Conservation (phyloP, 2,329 filamentous ascomycete genomes). For the Verticillium nonalfalfae region DNA sequence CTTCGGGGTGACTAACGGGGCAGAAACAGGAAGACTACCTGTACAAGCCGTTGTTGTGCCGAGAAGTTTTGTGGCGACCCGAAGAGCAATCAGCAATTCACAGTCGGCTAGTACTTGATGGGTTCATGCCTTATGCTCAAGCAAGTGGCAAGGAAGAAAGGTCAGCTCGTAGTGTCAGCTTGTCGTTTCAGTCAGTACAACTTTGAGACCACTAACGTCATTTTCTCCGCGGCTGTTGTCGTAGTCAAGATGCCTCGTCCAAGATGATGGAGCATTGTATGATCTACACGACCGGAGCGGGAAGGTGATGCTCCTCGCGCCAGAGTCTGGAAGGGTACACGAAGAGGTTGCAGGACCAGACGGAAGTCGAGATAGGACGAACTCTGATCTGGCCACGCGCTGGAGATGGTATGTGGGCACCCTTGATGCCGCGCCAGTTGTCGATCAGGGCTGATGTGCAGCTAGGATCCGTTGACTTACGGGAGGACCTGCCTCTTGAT, state of each 20-base stretch:
- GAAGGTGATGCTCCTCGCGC: background rate
- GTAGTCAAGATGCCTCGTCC: background rate
- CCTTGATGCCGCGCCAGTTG: slow-evolving; percentile 2
- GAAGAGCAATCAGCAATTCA: no score
- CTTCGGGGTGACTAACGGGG: no score
- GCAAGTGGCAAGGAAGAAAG: no score
- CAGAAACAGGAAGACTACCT: no score
- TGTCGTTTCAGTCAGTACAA: no score
- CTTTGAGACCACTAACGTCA: no score
- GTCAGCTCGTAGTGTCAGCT: no score
- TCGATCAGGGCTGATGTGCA: slow-evolving; percentile 10
- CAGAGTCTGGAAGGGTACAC: background rate
- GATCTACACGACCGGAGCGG: background rate
- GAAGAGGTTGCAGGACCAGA: background rate
- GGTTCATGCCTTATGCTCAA: no score
- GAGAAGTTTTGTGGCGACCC: no score
- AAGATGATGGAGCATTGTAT: background rate
- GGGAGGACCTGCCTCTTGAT: background rate
- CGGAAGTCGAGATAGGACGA: slow-evolving; percentile 6
- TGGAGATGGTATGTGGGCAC: background rate
- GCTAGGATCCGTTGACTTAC: slow-evolving; percentile 1
- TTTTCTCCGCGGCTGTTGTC: no score
- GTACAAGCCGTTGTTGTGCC: no score
- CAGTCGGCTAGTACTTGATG: no score
- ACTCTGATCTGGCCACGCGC: slow-evolving; percentile 3